Base-by-base conservation (phyloP, 306 rosid species). In the Citrullus colocynthis region DNA sequence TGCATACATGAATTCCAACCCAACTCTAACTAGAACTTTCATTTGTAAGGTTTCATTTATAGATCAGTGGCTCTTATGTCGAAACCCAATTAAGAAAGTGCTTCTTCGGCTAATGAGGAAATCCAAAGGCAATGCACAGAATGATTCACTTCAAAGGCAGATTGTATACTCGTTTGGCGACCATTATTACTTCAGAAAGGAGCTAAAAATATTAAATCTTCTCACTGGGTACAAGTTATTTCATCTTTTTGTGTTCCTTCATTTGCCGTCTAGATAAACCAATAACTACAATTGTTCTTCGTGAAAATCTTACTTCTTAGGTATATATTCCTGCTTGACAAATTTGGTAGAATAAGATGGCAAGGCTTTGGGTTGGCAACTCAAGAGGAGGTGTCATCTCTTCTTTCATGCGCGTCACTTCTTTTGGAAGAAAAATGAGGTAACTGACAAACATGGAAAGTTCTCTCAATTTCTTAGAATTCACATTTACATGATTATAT, bases 331-430 rank as follows among this genome's bases (percentile, higher is more conserved):
- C 87, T 95, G 60, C 92, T 95, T 9, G 98, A 95, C 85, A 86
- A 86, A 76, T 92, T 89, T 82, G 98, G 98, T 71, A 88, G 93
- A 89, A 85, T 90, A 86, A 88, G 98, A 88, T 95, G 97, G 97
- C 96, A 92, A 79, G 96, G 97, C 42, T 89, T 63, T 77, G 98
- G 98, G 78, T 48, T 42, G 78, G 97, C 97, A 67, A 87, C 87
- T 6, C 52, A 90, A 78, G 91, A 92, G 71, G 97, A 95, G 81
- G 24, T 86, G 17, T 83, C 88, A 16, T 90, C 92, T 81, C 96
- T 95, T 82, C 74, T 83, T 77, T 85, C 89, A 15, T 89, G 97
- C 80, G 70, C 97, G 16, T 83, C 90, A 30, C 83, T 86, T 75
- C 88, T 92, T 81, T 79, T 88, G 80, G 84, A 88, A 76, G 88